These are phyloP conservation scores for Venturia nashicola DNA, from an alignment of 2,329 filamentous ascomycete species.

Conservation along the genomic window DNA sequence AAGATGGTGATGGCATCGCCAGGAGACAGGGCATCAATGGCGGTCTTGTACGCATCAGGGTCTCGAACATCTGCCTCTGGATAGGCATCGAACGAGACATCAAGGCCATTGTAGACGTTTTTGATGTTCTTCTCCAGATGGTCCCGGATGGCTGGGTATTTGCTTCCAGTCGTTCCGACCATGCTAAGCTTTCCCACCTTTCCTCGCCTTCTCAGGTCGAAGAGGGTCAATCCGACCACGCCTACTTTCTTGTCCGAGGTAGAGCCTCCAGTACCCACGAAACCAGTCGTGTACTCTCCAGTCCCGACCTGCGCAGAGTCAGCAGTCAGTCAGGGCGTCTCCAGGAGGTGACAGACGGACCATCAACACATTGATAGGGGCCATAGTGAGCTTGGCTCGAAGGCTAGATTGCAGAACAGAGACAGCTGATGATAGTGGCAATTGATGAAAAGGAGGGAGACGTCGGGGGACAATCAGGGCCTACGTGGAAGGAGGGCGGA, in stretches of 20 bases:
- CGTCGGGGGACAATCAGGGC: background rate
- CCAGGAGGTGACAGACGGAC: constrained; percentile 19
- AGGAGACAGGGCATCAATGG: constrained; percentile 69
- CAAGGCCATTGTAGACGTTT: constrained; percentile 76
- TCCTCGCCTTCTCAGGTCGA: constrained; percentile 75
- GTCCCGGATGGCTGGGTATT: constrained; percentile 74
- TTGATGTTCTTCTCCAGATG: constrained; percentile 82
- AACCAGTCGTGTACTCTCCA: constrained; percentile 93
- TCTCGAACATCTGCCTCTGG: constrained; percentile 60
- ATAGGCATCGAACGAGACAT: constrained; percentile 75
- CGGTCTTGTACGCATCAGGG: constrained; percentile 72
- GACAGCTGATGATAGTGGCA: background rate
- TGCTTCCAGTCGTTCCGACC: constrained; percentile 79
- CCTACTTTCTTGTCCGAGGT: constrained; percentile 93
- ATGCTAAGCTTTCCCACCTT: constrained; percentile 80
- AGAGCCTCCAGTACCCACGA: constrained; percentile 71
- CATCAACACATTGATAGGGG: constrained; percentile 38
- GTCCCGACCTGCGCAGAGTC: constrained; percentile 54
- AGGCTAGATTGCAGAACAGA: background rate
- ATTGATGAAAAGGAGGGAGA: background rate
- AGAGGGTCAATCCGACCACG: constrained; percentile 79
- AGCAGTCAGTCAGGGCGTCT: constrained; percentile 5
- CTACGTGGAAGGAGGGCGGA: too few relatives aligned
- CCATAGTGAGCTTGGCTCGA: constrained; percentile 23
- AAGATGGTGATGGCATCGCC: constrained; percentile 93